Conservation (phyloP, 768 basidiomycete genomes). For the Dentipellis sp. region DNA sequence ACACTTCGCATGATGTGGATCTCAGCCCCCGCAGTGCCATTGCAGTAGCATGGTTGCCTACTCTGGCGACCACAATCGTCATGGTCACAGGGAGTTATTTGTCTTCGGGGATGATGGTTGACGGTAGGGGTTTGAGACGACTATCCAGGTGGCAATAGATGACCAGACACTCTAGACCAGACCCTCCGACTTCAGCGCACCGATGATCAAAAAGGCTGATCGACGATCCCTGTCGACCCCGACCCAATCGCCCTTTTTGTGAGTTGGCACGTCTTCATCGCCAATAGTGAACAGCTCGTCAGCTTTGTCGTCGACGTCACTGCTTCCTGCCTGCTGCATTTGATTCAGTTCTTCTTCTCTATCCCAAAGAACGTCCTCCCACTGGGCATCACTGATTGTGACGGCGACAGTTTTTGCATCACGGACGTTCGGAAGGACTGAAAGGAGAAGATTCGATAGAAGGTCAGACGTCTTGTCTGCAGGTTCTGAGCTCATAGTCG, state of each 20-base stretch:
- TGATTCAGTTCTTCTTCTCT: conserved; percentile 49
- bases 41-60: too few species aligned
- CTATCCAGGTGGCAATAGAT: too few species aligned
- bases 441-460: conserved; percentile 64
- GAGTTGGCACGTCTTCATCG: conserved; percentile 40
- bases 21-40: too few species aligned
- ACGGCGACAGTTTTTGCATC: conserved; percentile 73
- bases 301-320: conserved; percentile 17
- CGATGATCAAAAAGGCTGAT: conserved; percentile 73
- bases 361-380: conserved; percentile 77
- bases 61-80: too few species aligned
- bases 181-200: conserved; percentile 65
- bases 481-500: conserved; percentile 52
- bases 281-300: conserved; percentile 59
- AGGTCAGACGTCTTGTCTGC: conserved; percentile 65
- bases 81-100: too few species aligned
- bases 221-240: conserved; percentile 73
- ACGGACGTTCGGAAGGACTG: conserved; percentile 62
- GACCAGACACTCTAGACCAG: conserved; percentile 31
- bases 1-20: too few species aligned
- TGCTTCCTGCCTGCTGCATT: conserved; percentile 11
- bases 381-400: conserved; percentile 67
- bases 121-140: too few species aligned
- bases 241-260: conserved; percentile 59
- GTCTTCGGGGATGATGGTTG: too few species aligned